These are phyloP conservation scores for Komagataella populi DNA, from an alignment of 805 yeast species.

Conservation along the genomic window DNA sequence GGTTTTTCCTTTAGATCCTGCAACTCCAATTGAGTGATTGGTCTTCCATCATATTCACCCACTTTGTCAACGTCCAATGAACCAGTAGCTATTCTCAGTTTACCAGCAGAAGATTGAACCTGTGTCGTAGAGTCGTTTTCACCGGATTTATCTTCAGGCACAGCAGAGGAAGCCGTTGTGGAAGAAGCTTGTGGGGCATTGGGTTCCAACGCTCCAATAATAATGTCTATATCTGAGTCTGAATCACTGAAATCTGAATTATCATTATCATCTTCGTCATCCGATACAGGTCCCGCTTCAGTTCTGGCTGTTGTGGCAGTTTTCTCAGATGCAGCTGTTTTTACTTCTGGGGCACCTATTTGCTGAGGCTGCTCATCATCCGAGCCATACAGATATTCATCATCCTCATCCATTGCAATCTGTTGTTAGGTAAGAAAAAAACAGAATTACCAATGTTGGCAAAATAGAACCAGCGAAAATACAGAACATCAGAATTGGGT, in stretches of 20 bases:
- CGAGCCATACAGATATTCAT: slow-evolving; percentile 53
- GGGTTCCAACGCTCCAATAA: slow-evolving; percentile 34
- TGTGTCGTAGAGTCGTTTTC: slow-evolving; percentile 14
- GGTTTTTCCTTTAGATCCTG: slow-evolving; percentile 87
- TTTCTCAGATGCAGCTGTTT: slow-evolving; percentile 9
- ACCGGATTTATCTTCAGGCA: slow-evolving; percentile 11
- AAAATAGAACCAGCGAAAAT: background rate
- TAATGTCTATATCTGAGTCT: slow-evolving; percentile 65
- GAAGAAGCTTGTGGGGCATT: slow-evolving; percentile 8
- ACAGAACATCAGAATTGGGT: background rate
- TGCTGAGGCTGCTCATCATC: slow-evolving; percentile 21
- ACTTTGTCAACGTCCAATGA: slow-evolving; percentile 55
- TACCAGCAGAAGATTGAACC: slow-evolving; percentile 6
- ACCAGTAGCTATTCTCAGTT: slow-evolving; percentile 7
- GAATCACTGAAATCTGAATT: slow-evolving; percentile 26
- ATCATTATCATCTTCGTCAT: background rate
- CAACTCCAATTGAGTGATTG: slow-evolving; percentile 67
- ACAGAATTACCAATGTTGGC: background rate
- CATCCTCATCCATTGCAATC: slow-evolving; percentile 40
- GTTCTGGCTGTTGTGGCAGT: background rate
- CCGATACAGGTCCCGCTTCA: background rate
- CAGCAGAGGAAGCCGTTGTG: slow-evolving; percentile 8
- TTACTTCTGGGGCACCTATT: slow-evolving; percentile 7
- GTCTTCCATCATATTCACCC: slow-evolving; percentile 67
- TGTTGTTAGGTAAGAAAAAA: background rate